phyloP scores from a whole-genome alignment of 108 stramenopile species.

The Pinguiococcus pyrenoidosus region DNA sequence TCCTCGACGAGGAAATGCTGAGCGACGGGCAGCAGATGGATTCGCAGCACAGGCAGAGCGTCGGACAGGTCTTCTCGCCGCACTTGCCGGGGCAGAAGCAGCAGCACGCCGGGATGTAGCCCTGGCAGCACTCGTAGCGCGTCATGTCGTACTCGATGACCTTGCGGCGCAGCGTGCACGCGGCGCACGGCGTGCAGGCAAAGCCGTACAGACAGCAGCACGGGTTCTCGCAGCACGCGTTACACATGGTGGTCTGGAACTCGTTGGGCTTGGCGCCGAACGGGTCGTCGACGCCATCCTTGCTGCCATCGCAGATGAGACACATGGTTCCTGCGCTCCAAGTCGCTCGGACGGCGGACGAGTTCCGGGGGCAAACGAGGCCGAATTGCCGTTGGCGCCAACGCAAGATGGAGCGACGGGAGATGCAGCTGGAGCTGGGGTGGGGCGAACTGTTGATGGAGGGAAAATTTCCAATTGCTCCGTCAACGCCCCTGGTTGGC shows the following conservation, averaged over 20 bases:
- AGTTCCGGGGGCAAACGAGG: no score
- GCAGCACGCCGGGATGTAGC: constrained; percentile 2
- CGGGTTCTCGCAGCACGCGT: constrained; percentile 1
- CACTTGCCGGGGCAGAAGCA: constrained; percentile 1
- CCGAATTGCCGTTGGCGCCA: no score
- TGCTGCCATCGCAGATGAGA: no score
- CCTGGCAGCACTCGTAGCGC: constrained; percentile 15
- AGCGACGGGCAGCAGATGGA: constrained; percentile 3
- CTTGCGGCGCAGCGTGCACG: background rate
- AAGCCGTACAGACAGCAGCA: constrained; percentile 3
- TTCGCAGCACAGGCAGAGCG: background rate
- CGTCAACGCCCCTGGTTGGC: no score
- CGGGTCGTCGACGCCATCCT: no score
- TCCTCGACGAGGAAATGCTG: constrained; percentile 11
- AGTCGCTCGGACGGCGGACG: no score
- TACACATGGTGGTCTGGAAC: background rate
- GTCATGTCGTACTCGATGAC: constrained; percentile 5
- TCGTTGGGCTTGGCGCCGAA: constrained; percentile 1
- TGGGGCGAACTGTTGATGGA: no score
- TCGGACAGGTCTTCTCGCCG: background rate
- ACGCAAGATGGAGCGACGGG: no score
- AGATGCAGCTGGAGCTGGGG: no score
- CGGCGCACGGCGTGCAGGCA: constrained; percentile 4
- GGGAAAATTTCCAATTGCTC: no score
- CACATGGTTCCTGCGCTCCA: no score